phyloP scores from a whole-genome alignment of 305 asterid species.

The Salvia sclarea region DNA sequence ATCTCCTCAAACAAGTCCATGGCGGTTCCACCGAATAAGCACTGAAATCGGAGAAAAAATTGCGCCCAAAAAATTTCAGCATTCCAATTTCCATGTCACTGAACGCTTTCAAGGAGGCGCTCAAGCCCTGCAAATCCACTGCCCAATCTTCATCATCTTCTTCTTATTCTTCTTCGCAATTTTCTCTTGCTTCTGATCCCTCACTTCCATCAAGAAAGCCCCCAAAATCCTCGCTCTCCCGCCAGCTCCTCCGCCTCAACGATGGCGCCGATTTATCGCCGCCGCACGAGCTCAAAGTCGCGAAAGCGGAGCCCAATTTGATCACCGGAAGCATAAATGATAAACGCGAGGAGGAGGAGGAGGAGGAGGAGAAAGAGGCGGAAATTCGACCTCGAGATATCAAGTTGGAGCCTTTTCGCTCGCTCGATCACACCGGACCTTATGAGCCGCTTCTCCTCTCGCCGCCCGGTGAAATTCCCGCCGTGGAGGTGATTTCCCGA shows the following conservation, averaged over 20 bases:
- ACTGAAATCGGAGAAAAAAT: background rate
- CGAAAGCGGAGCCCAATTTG: constrained; percentile 38
- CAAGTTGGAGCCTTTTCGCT: constrained; percentile 50
- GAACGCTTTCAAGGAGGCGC: constrained; percentile 75
- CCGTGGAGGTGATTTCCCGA: constrained; percentile 57
- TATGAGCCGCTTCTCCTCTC: constrained; percentile 81
- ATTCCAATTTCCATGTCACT: constrained; percentile 52
- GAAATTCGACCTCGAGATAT: constrained; percentile 32
- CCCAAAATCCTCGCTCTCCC: constrained; percentile 77
- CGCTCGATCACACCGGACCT: constrained; percentile 55
- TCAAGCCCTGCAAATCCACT: constrained; percentile 60
- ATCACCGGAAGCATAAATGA: constrained; percentile 29
- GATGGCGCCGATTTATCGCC: constrained; percentile 43
- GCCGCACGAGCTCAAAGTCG: constrained; percentile 31
- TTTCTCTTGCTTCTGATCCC: constrained; percentile 39
- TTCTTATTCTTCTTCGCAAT: constrained; percentile 38
- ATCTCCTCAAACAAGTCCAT: background rate
- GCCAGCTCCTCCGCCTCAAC: constrained; percentile 69
- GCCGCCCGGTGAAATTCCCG: constrained; percentile 49
- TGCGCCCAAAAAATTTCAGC: background rate
- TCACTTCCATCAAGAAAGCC: constrained; percentile 60
- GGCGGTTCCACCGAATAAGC: background rate
- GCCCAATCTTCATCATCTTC: constrained; percentile 41
- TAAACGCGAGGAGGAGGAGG: constrained; percentile 33
- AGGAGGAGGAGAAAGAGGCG: constrained; percentile 38